Percentiles rank a stretch among this genome's conserved stretches.
Evolutionary conservation across 257 asterid species (phyloP).

Genomic region (Petunia secreta): DNA sequence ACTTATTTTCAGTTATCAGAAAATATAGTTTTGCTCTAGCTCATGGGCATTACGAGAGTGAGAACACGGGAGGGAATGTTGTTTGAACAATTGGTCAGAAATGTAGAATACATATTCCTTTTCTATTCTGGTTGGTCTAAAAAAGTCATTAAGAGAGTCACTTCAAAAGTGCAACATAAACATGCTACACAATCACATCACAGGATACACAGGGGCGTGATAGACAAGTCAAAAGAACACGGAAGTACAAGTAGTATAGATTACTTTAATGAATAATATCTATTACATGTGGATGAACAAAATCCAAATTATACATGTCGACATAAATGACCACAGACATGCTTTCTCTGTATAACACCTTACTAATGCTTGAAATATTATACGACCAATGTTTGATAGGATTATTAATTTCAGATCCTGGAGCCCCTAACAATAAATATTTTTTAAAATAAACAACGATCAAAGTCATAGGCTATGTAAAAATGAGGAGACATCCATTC

Average conservation of each 20-base stretch:
- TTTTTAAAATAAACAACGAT: neutral
- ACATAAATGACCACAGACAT: neutral
- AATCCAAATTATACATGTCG: neutral
- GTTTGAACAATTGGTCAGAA: neutral
- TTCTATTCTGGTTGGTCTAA: neutral
- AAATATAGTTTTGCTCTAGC: neutral
- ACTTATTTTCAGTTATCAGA: no score
- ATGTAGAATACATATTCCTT: neutral
- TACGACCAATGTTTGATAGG: neutral
- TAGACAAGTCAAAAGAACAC: neutral
- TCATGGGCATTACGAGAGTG: neutral
- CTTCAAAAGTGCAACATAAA: neutral
- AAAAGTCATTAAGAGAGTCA: neutral
- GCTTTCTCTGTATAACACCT: neutral
- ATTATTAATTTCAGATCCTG: neutral
- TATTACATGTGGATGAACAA: neutral
- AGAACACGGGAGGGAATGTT: neutral
- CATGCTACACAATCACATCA: neutral
- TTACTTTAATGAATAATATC: neutral
- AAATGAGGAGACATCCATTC: no score
- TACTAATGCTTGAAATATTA: neutral
- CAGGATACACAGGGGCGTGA: neutral
- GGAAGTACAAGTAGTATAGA: no score
- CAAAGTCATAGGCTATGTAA: no score
- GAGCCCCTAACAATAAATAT: neutral